Percentiles rank a stretch among this genome's conserved stretches.
These are phyloP conservation scores for Syncephalastrum sp. DNA, from an alignment of 371 early-diverging fungal species.

Conservation along the genomic window DNA sequence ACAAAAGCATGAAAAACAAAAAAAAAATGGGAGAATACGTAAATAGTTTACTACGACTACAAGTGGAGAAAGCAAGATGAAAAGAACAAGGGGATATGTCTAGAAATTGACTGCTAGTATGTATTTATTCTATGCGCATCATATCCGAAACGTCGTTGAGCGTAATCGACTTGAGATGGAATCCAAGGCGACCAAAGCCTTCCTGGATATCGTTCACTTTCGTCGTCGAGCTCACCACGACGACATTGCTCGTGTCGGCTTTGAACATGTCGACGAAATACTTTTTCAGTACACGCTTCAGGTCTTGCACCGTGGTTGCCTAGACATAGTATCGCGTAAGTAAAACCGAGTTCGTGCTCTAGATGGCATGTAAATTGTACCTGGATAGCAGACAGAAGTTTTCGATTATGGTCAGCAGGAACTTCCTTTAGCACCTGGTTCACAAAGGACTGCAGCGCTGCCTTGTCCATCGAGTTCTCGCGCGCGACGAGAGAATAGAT, in stretches of 20 bases:
- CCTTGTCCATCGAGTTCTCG: constrained; percentile 58
- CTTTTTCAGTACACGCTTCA: constrained; percentile 36
- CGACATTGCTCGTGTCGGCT: constrained; percentile 52
- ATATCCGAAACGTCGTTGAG: constrained; percentile 36
- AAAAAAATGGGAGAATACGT: neutral
- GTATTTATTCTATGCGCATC: neutral
- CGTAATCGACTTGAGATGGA: constrained; percentile 27
- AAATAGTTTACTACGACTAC: neutral
- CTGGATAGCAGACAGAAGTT: constrained; percentile 47
- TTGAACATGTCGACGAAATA: constrained; percentile 59
- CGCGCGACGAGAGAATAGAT: constrained; percentile 58
- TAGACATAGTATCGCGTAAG: constrained; percentile 11
- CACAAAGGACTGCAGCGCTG: constrained; percentile 61
- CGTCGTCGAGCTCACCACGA: constrained; percentile 53
- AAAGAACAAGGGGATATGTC: neutral
- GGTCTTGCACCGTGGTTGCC: constrained; percentile 44
- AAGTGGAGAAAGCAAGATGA: neutral
- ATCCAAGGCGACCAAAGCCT: constrained; percentile 38
- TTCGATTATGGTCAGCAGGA: constrained; percentile 52
- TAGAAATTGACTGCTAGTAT: neutral
- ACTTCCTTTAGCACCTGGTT: constrained; percentile 60
- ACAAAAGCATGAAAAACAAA: neutral
- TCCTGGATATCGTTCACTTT: constrained; percentile 51
- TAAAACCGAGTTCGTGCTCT: neutral
- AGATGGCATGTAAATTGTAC: constrained; percentile 12